These are phyloP conservation scores for Thyridium curvatum DNA, from an alignment of 2,329 filamentous ascomycete genomes.

Conservation along the genomic window DNA sequence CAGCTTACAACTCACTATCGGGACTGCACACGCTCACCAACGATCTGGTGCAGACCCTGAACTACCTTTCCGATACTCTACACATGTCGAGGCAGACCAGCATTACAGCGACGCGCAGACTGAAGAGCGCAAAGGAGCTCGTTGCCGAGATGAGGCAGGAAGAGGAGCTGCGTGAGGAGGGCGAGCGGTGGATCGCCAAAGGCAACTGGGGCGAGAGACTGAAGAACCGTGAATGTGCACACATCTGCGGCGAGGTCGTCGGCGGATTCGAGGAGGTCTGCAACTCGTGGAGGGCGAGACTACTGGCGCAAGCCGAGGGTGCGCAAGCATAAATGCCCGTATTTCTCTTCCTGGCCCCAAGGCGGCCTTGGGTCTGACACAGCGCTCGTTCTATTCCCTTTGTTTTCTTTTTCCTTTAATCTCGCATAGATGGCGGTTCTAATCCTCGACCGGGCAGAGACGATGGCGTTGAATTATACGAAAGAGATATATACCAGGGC, in stretches of 20 bases:
- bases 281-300: constrained; percentile 71
- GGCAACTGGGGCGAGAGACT: constrained; percentile 80
- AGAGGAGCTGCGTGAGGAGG: constrained; percentile 75
- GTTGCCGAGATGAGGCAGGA: constrained; percentile 81
- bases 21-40: constrained; percentile 64
- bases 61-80: constrained; percentile 81
- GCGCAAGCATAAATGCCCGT: constrained; percentile 25
- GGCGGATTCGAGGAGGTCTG: constrained; percentile 90
- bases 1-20: constrained; percentile 59
- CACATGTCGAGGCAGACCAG: constrained; percentile 92
- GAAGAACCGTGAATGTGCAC: constrained; percentile 71
- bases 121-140: constrained; percentile 78
- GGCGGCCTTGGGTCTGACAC: too few relatives aligned
- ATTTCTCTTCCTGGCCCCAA: too few relatives aligned
- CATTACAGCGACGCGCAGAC: constrained; percentile 68
- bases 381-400: too few relatives aligned
- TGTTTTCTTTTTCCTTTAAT: too few relatives aligned
- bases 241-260: constrained; percentile 80
- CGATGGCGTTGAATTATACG: too few relatives aligned
- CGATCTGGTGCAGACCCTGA: constrained; percentile 73
- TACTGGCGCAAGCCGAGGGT: constrained; percentile 59
- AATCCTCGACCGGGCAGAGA: too few relatives aligned
- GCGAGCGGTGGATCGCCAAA: constrained; percentile 71
- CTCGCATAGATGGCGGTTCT: too few relatives aligned
- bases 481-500: too few relatives aligned